Base-by-base conservation (phyloP, 768 basidiomycete species). In the Psilocybe cyanescens region DNA sequence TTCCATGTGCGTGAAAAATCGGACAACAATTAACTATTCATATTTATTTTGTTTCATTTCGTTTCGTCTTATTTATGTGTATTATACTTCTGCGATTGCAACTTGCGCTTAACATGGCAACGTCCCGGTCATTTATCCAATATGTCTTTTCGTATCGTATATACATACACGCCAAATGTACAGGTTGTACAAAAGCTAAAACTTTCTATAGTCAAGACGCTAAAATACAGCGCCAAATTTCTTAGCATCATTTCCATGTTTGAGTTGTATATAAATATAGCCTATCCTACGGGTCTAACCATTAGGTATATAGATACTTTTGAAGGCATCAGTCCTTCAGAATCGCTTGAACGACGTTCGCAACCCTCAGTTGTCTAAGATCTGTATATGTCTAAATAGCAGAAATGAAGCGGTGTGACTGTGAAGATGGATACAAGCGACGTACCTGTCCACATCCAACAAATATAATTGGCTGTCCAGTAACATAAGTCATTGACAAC, bases 401-500 rank as follows among this genome's bases (percentile, higher is more conserved):
- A 58, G 61, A n/a, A 51, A 12, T 57, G 8, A 56, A 44, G 49
- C n/a, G 14, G 30, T 28, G 9, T 3, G 17, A 14, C 24, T 19
- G 28, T 16, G 28, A 30, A 14, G 52, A 29, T n/a, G 46, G 57
- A 37, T 58, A 46, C 14, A 37, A 31, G 59, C 28, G 51, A 72
- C 87, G 44, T 65, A 94, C 92, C 90, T 96, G 95, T 39, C 97
- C 97, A 69, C 95, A 97, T 6, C 97, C 97, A 65, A 99, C 95
- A 73, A 99, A 99, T 24, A 98, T 83, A 77, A 99, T 98, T 16
- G 97, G 97, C 71, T 99, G 96, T 24, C 97, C 97, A 2, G 97
- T 99, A 57, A 98, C 94, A 75, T 97, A 99, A 54, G 97, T 97
- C 97, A 99, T 99, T 3, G 95, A 97, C 55, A 99, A 82, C 8